Conservation (phyloP, 345 rosid species). For the Fremontodendron californicum region DNA sequence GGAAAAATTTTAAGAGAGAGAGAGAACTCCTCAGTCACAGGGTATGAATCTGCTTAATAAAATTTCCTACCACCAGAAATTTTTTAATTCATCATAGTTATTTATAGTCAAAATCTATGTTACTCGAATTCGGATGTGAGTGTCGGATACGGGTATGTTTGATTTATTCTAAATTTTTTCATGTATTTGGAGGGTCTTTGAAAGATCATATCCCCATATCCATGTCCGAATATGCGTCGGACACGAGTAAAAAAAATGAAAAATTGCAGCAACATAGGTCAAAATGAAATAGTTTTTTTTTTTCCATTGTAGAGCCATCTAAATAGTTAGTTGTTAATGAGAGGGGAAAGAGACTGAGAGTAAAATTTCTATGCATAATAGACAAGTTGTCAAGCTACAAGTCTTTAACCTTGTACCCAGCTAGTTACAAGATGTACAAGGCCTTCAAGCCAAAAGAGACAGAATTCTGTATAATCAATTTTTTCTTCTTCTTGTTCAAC, state of each 20-base stretch:
- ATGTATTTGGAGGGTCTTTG: too few species aligned
- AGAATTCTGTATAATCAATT: constrained; percentile 3
- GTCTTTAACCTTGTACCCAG: constrained; percentile 21
- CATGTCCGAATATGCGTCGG: too few species aligned
- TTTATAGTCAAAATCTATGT: too few species aligned
- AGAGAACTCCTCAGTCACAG: not conserved
- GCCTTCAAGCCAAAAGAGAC: constrained; percentile 8
- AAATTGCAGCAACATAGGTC: too few species aligned
- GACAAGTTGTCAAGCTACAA: constrained; percentile 20
- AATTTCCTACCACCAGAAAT: not conserved
- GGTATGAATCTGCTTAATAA: too few species aligned
- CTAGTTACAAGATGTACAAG: constrained; percentile 34
- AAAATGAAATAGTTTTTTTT: not conserved
- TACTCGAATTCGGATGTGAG: too few species aligned
- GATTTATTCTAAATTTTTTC: too few species aligned
- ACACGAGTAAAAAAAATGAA: too few species aligned
- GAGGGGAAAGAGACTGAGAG: not conserved
- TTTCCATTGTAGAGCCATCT: not conserved
- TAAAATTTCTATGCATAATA: not conserved
- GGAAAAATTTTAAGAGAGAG: not conserved
- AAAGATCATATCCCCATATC: too few species aligned
- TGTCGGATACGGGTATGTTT: too few species aligned
- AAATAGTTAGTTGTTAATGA: not conserved
- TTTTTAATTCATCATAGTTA: not conserved
- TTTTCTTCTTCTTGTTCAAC: constrained; percentile 20